phyloP scores from a whole-genome alignment of 495 filamentous ascomycete species.

The Aspergillus indologenus region DNA sequence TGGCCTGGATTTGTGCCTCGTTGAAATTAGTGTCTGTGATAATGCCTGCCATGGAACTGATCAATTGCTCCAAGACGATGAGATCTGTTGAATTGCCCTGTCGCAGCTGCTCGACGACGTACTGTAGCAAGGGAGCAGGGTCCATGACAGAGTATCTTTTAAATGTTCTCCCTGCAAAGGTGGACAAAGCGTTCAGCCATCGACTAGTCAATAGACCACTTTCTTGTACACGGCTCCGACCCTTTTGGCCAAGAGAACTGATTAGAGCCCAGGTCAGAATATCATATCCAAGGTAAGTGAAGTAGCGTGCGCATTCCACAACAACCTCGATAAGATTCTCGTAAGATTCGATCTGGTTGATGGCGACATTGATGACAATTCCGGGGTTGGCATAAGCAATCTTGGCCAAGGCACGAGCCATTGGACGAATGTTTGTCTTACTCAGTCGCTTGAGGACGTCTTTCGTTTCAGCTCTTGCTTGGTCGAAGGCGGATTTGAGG shows the following conservation, averaged over 20 bases:
- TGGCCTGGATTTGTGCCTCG: constrained; percentile 76
- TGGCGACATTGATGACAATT: constrained; percentile 82
- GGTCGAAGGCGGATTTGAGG: constrained; percentile 73
- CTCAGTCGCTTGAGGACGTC: constrained; percentile 81
- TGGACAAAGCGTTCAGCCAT: constrained; percentile 82
- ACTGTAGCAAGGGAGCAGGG: constrained; percentile 79
- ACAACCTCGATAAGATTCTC: constrained; percentile 89
- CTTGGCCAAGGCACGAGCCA: constrained; percentile 84
- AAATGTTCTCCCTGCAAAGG: constrained; percentile 85
- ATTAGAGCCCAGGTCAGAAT: constrained; percentile 86
- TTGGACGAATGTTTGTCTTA: constrained; percentile 75
- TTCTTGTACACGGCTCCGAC: constrained; percentile 73
- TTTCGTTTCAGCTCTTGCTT: constrained; percentile 71
- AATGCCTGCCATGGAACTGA: constrained; percentile 89
- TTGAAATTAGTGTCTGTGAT: constrained; percentile 80
- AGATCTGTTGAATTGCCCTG: constrained; percentile 80
- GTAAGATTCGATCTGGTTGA: constrained; percentile 86
- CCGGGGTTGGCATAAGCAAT: constrained; percentile 82
- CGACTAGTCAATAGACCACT: constrained; percentile 82
- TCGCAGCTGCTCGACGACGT: constrained; percentile 78
- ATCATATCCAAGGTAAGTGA: constrained; percentile 88
- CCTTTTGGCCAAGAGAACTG: constrained; percentile 70
- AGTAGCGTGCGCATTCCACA: constrained; percentile 89
- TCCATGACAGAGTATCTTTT: constrained; percentile 78
- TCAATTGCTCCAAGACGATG: constrained; percentile 82